A percentile compares a stretch with the other conserved stretches of the same genome.
phyloP scores from a whole-genome alignment of 331 rosid species.

The Pyrus hybrid region DNA sequence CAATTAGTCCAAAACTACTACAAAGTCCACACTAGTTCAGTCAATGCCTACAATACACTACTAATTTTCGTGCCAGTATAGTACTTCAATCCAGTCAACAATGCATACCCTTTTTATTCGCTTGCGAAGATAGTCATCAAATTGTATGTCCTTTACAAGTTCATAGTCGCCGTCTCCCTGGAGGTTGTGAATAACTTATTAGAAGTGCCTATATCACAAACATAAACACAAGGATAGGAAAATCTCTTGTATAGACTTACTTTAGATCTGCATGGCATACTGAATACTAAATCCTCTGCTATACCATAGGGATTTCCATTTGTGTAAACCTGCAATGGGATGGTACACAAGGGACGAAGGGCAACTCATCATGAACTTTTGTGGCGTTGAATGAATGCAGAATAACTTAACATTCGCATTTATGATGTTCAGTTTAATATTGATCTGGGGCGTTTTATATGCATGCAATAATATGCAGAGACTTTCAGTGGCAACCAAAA shows the following conservation, averaged over 20 bases:
- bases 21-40: background rate
- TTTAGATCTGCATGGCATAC: slow-evolving; percentile 95
- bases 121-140: slow-evolving; percentile 70
- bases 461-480: background rate
- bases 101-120: slow-evolving; percentile 56
- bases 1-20: background rate
- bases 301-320: slow-evolving; percentile 87
- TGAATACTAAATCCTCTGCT: slow-evolving; percentile 83
- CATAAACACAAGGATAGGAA: background rate
- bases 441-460: background rate
- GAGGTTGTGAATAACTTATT: background rate
- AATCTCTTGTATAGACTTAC: slow-evolving; percentile 30
- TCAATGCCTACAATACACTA: background rate
- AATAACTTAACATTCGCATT: background rate
- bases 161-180: slow-evolving; percentile 97
- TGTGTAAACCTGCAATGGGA: slow-evolving; percentile 61
- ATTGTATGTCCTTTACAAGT: slow-evolving; percentile 62
- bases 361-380: background rate
- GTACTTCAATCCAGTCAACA: background rate
- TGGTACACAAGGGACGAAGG: background rate
- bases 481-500: background rate
- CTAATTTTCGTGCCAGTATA: background rate
- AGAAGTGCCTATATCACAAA: background rate
- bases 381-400: background rate
- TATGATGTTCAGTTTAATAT: background rate